A percentile compares a stretch with the other conserved stretches of the same genome.
Evolutionary conservation across 768 basidiomycete species (phyloP).

Genomic region (Pulveroboletus sp.): DNA sequence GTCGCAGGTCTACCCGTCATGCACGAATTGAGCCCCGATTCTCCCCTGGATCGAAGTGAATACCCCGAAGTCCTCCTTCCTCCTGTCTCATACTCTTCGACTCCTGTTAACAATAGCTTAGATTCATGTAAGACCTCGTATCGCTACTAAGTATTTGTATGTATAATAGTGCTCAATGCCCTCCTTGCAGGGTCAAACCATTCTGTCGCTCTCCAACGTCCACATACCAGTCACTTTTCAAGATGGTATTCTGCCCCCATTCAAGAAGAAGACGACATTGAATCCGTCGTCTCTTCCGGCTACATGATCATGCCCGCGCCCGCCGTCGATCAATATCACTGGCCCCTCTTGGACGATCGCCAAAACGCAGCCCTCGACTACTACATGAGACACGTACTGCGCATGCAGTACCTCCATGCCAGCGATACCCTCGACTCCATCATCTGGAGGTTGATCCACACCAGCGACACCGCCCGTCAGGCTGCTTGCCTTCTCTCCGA

Average conservation of each 20-base stretch:
- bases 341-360: conserved; percentile 9
- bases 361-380: conserved; percentile 30
- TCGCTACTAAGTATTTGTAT: conserved; percentile 65
- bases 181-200: conserved; percentile 47
- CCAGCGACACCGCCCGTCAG: conserved; percentile 45
- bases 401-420: conserved; percentile 68
- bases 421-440: conserved; percentile 44
- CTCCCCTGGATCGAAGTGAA: conserved; percentile 30
- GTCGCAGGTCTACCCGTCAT: conserved; percentile 28
- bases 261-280: conserved; percentile 14
- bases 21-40: conserved; percentile 33
- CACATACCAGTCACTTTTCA: conserved; percentile 30
- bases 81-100: conserved; percentile 28
- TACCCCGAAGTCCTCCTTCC: conserved; percentile 31
- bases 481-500: conserved; percentile 63
- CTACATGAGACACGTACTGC: conserved; percentile 63
- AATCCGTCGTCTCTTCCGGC: conserved; percentile 21
- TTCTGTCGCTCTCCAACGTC: conserved; percentile 25
- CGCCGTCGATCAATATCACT: conserved; percentile 11
- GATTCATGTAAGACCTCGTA: conserved; percentile 74
- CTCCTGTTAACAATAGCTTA: conserved; percentile 51
- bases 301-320: conserved; percentile 11
- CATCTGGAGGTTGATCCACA: conserved; percentile 51
- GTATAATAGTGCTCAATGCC: conserved; percentile 66
- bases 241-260: conserved; percentile 10